Evolutionary conservation across 176 grass and related monocot genomes (phyloP).

Genomic region (Oryza nivara): DNA sequence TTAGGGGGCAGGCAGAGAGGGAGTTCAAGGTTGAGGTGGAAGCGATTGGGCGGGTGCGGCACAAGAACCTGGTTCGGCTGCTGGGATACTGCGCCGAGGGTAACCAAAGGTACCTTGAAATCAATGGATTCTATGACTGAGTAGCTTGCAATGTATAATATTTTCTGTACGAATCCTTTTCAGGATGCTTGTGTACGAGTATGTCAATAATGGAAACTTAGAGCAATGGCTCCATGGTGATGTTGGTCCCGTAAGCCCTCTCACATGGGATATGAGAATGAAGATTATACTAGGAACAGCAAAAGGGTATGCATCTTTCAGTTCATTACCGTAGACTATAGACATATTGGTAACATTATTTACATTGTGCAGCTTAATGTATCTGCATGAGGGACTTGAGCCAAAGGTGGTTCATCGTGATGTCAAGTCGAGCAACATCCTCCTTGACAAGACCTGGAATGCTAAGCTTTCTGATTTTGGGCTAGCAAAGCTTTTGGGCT

Average conservation of each 20-base stretch:
- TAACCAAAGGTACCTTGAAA: constrained; percentile 76
- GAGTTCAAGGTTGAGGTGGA: constrained; percentile 99
- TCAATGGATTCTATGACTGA: constrained; percentile 10
- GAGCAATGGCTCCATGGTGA: constrained; percentile 98
- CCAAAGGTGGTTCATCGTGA: constrained; percentile 98
- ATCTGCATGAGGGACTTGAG: constrained; percentile 96
- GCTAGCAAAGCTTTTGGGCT: constrained; percentile 88
- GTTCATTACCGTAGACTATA: not conserved
- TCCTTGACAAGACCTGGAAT: constrained; percentile 92
- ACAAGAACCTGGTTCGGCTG: constrained; percentile 94
- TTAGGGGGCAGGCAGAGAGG: constrained; percentile 92
- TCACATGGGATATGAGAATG: constrained; percentile 94
- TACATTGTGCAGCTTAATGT: constrained; percentile 75
- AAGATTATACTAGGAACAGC: constrained; percentile 87
- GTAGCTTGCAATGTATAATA: constrained; percentile 26
- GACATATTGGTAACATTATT: constrained; percentile 16
- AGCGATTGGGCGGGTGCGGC: constrained; percentile 91
- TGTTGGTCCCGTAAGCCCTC: constrained; percentile 85
- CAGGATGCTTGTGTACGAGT: constrained; percentile 99
- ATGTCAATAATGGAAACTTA: constrained; percentile 90
- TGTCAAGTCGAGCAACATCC: constrained; percentile 96
- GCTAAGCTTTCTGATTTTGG: constrained; percentile 98
- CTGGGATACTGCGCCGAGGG: constrained; percentile 96
- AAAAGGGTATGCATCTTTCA: constrained; percentile 66
- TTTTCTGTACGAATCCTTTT: constrained; percentile 25